Percentiles rank a stretch among this genome's conserved stretches.
phyloP scores from a whole-genome alignment of 2,329 filamentous ascomycete genomes.

The Colletotrichum shisoi region DNA sequence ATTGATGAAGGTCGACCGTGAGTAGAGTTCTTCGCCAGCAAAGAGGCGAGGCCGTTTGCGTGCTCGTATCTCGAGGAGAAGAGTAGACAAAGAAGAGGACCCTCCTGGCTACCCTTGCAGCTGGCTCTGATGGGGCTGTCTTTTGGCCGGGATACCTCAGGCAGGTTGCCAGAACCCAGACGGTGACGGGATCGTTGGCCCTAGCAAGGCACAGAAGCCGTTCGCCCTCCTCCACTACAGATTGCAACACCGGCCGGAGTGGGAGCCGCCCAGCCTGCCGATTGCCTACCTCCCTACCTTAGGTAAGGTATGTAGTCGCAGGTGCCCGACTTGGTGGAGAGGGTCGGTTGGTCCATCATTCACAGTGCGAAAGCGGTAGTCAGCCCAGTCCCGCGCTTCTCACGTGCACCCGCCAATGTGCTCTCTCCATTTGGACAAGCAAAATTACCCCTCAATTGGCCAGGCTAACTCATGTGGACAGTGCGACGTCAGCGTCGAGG shows the following conservation, averaged over 20 bases:
- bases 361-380: neutral
- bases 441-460: slow-evolving; percentile 29
- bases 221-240: neutral
- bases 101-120: slow-evolving; percentile 6
- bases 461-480: slow-evolving; percentile 7
- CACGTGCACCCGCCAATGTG: slow-evolving; percentile 16
- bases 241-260: neutral
- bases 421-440: slow-evolving; percentile 1
- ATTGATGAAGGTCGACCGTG: neutral
- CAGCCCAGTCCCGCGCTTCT: slow-evolving; percentile 17
- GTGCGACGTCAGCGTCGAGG: slow-evolving; percentile 24
- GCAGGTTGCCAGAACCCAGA: slow-evolving; percentile 24
- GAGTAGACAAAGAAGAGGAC: neutral
- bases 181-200: slow-evolving; percentile 5
- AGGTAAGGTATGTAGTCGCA: neutral
- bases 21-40: slow-evolving; percentile 8
- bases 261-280: slow-evolving; percentile 4
- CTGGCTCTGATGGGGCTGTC: neutral
- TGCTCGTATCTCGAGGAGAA: neutral
- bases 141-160: slow-evolving; percentile 26
- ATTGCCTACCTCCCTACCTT: too few relatives aligned
- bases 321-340: slow-evolving; percentile 23
- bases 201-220: slow-evolving; percentile 20
- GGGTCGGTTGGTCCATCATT: neutral
- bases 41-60: neutral